These are phyloP conservation scores for Lactarius tabidus DNA, from an alignment of 768 basidiomycete species.

Conservation along the genomic window DNA sequence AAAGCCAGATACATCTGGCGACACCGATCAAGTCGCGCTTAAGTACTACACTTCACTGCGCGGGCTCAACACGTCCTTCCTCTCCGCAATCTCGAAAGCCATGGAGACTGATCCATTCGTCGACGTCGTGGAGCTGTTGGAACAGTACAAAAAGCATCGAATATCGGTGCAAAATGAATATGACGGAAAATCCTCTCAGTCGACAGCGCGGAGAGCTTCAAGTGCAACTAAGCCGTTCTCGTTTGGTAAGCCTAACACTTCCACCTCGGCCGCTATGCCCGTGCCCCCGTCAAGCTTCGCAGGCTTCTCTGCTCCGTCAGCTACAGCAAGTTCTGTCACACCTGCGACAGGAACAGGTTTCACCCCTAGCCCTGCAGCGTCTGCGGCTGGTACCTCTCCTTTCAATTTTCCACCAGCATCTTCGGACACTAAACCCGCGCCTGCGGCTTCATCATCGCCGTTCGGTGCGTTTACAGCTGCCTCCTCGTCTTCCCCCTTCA, in stretches of 20 bases:
- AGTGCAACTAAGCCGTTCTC: conserved; percentile 6
- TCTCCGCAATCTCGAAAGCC: conserved; percentile 53
- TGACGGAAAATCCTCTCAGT: conserved; percentile 34
- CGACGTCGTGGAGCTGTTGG: conserved; percentile 54
- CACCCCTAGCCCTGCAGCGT: conserved; percentile 22
- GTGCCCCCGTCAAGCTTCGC: conserved; percentile 39
- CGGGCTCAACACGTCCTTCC: conserved; percentile 65
- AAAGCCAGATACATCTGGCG: conserved; percentile 17
- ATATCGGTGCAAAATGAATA: conserved; percentile 52
- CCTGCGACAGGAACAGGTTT: conserved; percentile 26
- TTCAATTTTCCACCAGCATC: conserved; percentile 12
- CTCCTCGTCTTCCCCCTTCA: conserved; percentile 1
- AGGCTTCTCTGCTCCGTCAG: conserved; percentile 33
- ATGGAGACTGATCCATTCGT: conserved; percentile 66
- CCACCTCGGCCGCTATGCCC: conserved; percentile 31
- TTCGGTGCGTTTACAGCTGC: background rate
- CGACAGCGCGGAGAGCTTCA: background rate
- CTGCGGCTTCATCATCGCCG: background rate
- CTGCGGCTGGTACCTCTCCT: conserved; percentile 24
- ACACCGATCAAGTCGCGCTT: conserved; percentile 32
- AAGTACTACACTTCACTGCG: conserved; percentile 69
- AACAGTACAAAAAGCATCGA: conserved; percentile 57
- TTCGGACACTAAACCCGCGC: conserved; percentile 12
- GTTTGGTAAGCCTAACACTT: conserved; percentile 1
- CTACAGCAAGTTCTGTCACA: conserved; percentile 30